Conservation (phyloP, 1,284 basidiomycete species). For the Pseudomicrostroma phylloplanum region DNA sequence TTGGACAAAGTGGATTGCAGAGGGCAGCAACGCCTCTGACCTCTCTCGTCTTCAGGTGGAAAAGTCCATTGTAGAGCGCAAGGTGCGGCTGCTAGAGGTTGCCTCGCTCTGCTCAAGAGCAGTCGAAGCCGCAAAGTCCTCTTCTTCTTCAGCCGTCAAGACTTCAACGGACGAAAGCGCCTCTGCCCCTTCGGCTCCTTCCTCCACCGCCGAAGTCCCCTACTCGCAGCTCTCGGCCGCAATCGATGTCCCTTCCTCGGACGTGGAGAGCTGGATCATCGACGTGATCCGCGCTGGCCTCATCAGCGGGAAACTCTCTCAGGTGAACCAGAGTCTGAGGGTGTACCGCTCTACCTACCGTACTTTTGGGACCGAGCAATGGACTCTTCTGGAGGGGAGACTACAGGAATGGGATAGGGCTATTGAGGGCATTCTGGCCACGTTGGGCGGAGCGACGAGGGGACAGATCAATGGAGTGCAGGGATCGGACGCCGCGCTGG, state of each 20-base stretch:
- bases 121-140: constrained; percentile 16
- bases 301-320: constrained; percentile 44
- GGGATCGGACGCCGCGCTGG: no score
- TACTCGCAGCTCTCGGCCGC: constrained; percentile 35
- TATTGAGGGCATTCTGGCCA: constrained; percentile 33
- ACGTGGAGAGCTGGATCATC: constrained; percentile 50
- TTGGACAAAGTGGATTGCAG: constrained; percentile 23
- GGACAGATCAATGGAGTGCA: neutral
- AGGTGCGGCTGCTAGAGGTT: constrained; percentile 46
- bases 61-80: constrained; percentile 28
- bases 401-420: constrained; percentile 42
- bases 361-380: constrained; percentile 42
- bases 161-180: neutral
- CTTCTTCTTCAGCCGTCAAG: constrained; percentile 19
- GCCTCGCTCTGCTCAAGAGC: constrained; percentile 40
- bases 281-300: constrained; percentile 49
- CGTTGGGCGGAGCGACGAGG: constrained; percentile 14
- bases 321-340: constrained; percentile 41
- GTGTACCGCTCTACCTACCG: constrained; percentile 45
- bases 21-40: constrained; percentile 6
- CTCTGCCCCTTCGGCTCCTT: neutral
- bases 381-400: constrained; percentile 38
- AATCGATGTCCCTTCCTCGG: constrained; percentile 25
- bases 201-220: constrained; percentile 28
- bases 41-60: constrained; percentile 25